A percentile compares a stretch with the other conserved stretches of the same genome.
Evolutionary conservation across 371 early-diverging fungal genomes (phyloP).

Genomic region (Mucor circinelloides): DNA sequence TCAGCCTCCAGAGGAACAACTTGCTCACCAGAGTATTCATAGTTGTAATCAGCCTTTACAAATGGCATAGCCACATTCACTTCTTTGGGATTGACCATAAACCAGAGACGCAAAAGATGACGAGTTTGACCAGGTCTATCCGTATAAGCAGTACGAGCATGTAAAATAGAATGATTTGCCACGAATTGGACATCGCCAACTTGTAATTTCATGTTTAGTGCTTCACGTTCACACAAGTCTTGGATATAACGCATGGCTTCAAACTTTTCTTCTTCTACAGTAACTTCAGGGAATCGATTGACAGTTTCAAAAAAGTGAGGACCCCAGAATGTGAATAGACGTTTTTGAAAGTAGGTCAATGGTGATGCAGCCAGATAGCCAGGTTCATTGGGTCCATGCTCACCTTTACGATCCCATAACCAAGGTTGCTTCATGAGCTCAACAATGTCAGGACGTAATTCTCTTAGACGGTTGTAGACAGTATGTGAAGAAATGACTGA

Average conservation of each 20-base stretch:
- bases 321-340: conserved; percentile 46
- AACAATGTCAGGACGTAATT: conserved; percentile 45
- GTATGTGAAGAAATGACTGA: conserved; percentile 49
- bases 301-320: conserved; percentile 52
- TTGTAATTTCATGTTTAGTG: conserved; percentile 44
- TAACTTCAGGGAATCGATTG: conserved; percentile 38
- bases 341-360: conserved; percentile 31
- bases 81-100: conserved; percentile 33
- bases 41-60: conserved; percentile 32
- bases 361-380: conserved; percentile 39
- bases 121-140: conserved; percentile 36
- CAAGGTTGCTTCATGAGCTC: conserved; percentile 46
- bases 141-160: conserved; percentile 44
- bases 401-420: conserved; percentile 50
- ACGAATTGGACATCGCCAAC: conserved; percentile 51
- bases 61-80: conserved; percentile 46
- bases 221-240: conserved; percentile 40
- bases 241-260: conserved; percentile 49
- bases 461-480: conserved; percentile 40
- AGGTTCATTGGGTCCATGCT: conserved; percentile 34
- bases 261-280: conserved; percentile 28
- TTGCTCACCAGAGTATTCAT: conserved; percentile 21
- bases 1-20: conserved; percentile 47
- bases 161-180: conserved; percentile 47
- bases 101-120: conserved; percentile 46